Evolutionary conservation across 441 rosid genomes (phyloP).

Genomic region (Monsonia emarginata): DNA sequence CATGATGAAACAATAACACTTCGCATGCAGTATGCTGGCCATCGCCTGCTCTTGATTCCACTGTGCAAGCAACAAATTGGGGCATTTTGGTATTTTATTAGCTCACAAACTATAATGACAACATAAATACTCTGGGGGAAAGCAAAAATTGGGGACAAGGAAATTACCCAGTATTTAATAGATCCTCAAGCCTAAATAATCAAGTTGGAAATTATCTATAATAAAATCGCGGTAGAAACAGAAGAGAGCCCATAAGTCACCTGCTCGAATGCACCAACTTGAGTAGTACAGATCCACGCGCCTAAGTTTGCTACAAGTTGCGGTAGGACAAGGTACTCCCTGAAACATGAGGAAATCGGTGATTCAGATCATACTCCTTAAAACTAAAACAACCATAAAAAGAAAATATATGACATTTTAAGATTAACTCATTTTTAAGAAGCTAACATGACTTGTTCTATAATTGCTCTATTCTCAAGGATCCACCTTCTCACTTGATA

Average conservation of each 20-base stretch:
- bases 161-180: no score
- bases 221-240: background rate
- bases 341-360: slow-evolving; percentile 20
- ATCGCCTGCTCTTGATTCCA: slow-evolving; percentile 47
- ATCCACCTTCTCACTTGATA: no score
- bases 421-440: no score
- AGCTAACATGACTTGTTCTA: no score
- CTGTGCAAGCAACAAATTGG: slow-evolving; percentile 26
- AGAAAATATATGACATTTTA: background rate
- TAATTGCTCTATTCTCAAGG: no score
- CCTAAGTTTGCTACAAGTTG: slow-evolving; percentile 63
- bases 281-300: slow-evolving; percentile 89
- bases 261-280: slow-evolving; percentile 80
- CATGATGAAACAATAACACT: slow-evolving; percentile 68
- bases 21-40: slow-evolving; percentile 57
- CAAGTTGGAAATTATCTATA: background rate
- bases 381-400: no score
- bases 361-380: no score
- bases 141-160: background rate
- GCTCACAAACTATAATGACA: slow-evolving; percentile 2
- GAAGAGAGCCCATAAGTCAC: slow-evolving; percentile 21
- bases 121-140: background rate
- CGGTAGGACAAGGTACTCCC: slow-evolving; percentile 67
- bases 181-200: background rate
- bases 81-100: slow-evolving; percentile 3